Conservation (phyloP, 768 basidiomycete species). For the Mrakia hoshinonis region DNA sequence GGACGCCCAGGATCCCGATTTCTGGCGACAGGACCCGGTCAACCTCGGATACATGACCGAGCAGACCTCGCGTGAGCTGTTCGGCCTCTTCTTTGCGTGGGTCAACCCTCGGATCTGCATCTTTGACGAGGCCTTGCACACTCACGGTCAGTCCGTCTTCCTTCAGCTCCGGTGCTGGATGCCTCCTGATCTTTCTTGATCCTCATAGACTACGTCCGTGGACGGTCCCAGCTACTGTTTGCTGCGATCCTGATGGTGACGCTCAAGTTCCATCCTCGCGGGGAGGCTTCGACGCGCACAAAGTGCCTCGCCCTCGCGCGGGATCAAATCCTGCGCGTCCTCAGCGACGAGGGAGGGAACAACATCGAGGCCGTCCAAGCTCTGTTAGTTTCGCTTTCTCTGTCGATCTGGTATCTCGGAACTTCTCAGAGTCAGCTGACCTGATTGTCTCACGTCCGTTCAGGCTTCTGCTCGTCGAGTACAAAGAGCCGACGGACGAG, state of each 20-base stretch:
- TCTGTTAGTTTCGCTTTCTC: not conserved
- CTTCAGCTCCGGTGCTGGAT: not conserved
- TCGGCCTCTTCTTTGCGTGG: not conserved
- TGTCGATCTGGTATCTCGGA: not conserved
- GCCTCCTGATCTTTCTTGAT: not conserved
- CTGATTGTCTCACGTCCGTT: not conserved
- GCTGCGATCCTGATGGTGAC: conserved; percentile 5
- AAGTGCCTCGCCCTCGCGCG: not conserved
- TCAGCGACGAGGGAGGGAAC: not conserved
- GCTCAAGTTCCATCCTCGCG: conserved; percentile 10
- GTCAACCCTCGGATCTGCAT: conserved; percentile 6
- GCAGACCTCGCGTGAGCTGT: not conserved
- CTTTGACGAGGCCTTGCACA: not conserved
- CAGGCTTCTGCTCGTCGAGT: not conserved
- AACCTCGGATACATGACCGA: not conserved
- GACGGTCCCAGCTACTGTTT: not conserved
- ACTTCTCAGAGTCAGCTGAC: not conserved
- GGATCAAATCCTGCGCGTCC: conserved; percentile 6
- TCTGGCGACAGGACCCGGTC: conserved; percentile 1
- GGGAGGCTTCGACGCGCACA: not conserved
- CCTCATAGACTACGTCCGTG: conserved; percentile 2
- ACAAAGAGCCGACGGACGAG: not conserved
- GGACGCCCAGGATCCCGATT: not conserved
- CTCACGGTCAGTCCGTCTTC: not conserved
- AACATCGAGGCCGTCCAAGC: not conserved